A percentile compares a stretch with the other conserved stretches of the same genome.
Evolutionary conservation across 2,329 filamentous ascomycete genomes (phyloP).

Genomic region (Fusarium pseudograminearum): DNA sequence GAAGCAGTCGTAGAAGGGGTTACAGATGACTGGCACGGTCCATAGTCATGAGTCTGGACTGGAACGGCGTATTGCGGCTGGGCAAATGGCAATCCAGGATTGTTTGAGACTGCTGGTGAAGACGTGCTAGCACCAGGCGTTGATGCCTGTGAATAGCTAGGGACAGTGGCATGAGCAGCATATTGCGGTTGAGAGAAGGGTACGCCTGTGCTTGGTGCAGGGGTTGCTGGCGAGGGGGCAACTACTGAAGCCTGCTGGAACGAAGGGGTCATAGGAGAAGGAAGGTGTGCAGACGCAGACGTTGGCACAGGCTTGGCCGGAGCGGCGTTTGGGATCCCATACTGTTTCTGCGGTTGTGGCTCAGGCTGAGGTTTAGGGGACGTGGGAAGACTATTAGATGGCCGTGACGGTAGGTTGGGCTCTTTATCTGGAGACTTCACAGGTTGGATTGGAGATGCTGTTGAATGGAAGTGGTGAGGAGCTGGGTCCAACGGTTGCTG

Average conservation of each 20-base stretch:
- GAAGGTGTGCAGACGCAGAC: slow-evolving; percentile 17
- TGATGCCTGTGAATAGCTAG: slow-evolving; percentile 20
- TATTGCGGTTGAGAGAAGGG: slow-evolving; percentile 41
- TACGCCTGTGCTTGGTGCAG: slow-evolving; percentile 18
- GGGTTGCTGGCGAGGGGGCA: slow-evolving; percentile 20
- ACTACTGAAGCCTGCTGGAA: slow-evolving; percentile 18
- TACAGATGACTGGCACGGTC: slow-evolving; percentile 6
- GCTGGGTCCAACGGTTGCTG: slow-evolving; percentile 31
- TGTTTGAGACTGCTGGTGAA: slow-evolving; percentile 11
- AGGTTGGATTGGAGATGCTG: slow-evolving; percentile 9
- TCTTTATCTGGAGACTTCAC: slow-evolving; percentile 5
- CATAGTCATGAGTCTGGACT: slow-evolving; percentile 27
- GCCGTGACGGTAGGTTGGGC: slow-evolving; percentile 14
- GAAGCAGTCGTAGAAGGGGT: slow-evolving; percentile 1
- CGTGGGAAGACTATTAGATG: slow-evolving; percentile 18
- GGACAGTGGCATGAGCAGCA: slow-evolving; percentile 27
- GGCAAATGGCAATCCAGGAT: slow-evolving; percentile 29
- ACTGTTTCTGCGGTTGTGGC: slow-evolving; percentile 16
- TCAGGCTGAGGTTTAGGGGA: slow-evolving; percentile 27
- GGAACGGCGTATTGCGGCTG: slow-evolving; percentile 41
- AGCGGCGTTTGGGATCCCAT: slow-evolving; percentile 23
- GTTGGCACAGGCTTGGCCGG: slow-evolving; percentile 26
- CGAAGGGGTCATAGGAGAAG: slow-evolving; percentile 29
- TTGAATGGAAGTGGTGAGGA: slow-evolving; percentile 44
- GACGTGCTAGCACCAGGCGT: slow-evolving; percentile 8